Evolutionary conservation across 768 basidiomycete genomes (phyloP).

Genomic region (Boletus subcaerulescens): DNA sequence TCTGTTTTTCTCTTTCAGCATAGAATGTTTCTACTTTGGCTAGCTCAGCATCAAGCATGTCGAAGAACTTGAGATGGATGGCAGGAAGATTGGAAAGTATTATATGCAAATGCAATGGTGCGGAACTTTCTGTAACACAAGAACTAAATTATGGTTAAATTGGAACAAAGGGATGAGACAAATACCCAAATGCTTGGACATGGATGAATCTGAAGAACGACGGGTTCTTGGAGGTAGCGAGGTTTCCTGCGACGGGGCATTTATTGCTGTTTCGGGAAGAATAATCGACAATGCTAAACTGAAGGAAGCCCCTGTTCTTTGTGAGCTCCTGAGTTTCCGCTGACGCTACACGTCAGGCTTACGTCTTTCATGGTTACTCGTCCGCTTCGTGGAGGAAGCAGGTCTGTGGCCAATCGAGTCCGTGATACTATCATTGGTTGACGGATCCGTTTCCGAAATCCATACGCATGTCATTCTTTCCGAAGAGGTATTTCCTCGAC

Average conservation of each 20-base stretch:
- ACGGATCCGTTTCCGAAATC: neutral
- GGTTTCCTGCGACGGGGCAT: neutral
- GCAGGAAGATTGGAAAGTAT: slow-evolving; percentile 56
- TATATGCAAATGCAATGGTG: slow-evolving; percentile 39
- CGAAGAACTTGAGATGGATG: slow-evolving; percentile 69
- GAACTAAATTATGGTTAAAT: neutral
- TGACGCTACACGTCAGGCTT: neutral
- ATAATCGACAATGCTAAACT: neutral
- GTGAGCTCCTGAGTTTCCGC: neutral
- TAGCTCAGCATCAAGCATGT: slow-evolving; percentile 71
- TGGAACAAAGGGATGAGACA: neutral
- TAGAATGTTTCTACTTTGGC: slow-evolving; percentile 91
- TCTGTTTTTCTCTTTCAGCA: slow-evolving; percentile 61
- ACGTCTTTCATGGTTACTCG: slow-evolving; percentile 9
- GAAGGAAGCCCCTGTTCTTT: slow-evolving; percentile 4
- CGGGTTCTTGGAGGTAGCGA: neutral
- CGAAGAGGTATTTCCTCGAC: neutral
- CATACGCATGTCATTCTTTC: neutral
- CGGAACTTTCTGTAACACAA: slow-evolving; percentile 8
- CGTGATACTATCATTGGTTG: neutral
- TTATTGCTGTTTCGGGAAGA: neutral
- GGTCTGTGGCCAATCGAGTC: neutral
- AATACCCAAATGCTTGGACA: slow-evolving; percentile 14
- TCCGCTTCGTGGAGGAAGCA: neutral
- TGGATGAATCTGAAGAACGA: neutral